Base-by-base conservation (phyloP, 2,329 filamentous ascomycete species). In the Simplicillium aogashimaense region DNA sequence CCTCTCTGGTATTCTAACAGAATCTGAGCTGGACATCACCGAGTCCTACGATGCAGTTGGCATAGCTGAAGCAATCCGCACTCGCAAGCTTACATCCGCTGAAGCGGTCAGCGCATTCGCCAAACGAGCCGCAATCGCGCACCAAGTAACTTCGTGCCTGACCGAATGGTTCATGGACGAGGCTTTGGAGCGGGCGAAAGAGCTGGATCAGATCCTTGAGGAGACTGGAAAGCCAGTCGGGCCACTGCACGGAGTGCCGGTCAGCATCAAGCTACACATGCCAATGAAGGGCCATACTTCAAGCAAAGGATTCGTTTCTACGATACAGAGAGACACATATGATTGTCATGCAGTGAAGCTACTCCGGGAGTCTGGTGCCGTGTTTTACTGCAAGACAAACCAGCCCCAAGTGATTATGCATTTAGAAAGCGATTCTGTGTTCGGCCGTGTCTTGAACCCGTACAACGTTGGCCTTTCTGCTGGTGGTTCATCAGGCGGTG, bases 301-400 rank as follows among this genome's bases (percentile, higher is more conserved):
- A 4, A 67, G 67, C 0, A 52, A 69, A 2, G 75, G 77, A 2
- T 74, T 80, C 42, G 62, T 72, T 10, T 6, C 65, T 62, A 25
- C 64, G 70, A 45, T 74, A 65, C 33, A 60, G 64, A 45, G 63
- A 66, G 70, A 72, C 12, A 53, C 60, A 10, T 56, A 65, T 28
- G 74, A 81, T 51, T 66, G 74, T 6, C 70, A 73, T 0, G 63
- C 83, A 25, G 69, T 81, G 0, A 63, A 68, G 1, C 61, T 81
- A 2, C 58, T 84, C 9, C 61, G 71, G 30, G 62, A 61, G 13
- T 63, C 76, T 0, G 81, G 81, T 2, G 81, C 79, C 2, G 67
- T 83, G 2, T 64, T 78, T 36, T 78, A 81, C 50, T 72, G 75
- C 49, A 84, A 84, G 57, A 84, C 81, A 0, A 84, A 82, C 44